Conservation (phyloP, 2,329 filamentous ascomycete genomes). For the Talaromyces verruculosus region DNA sequence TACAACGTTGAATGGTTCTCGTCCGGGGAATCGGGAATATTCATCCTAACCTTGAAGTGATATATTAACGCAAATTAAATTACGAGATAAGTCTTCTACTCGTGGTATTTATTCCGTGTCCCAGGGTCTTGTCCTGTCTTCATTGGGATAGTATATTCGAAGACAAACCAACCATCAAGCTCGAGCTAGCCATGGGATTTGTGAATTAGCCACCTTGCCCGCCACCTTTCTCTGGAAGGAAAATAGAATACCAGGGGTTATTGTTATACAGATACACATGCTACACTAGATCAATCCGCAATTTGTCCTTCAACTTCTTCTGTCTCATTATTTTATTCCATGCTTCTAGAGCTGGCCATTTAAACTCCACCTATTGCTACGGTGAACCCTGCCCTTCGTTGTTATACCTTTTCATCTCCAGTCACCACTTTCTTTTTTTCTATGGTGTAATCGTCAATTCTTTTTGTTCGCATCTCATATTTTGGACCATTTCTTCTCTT, state of each 20-base stretch:
- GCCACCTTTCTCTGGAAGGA: background rate
- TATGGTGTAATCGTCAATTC: background rate
- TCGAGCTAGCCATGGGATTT: background rate
- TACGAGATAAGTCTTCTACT: background rate
- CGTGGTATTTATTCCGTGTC: background rate
- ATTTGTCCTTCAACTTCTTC: background rate
- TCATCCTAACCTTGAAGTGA: background rate
- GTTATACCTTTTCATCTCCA: background rate
- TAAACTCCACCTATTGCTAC: background rate
- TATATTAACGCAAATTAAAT: background rate
- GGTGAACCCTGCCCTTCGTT: background rate
- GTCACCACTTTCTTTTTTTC: background rate
- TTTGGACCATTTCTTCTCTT: background rate
- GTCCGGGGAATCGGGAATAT: background rate
- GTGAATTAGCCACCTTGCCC: background rate
- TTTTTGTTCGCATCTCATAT: background rate
- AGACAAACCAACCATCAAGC: background rate
- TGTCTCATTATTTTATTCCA: background rate
- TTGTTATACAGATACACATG: background rate
- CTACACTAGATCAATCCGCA: background rate
- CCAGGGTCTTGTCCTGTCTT: background rate
- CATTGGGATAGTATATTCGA: background rate
- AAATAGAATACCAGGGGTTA: background rate
- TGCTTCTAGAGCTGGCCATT: background rate
- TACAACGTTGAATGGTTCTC: background rate